Conservation (phyloP, 192 early-diverging fungal genomes). For the Spizellomyces punctatus region DNA sequence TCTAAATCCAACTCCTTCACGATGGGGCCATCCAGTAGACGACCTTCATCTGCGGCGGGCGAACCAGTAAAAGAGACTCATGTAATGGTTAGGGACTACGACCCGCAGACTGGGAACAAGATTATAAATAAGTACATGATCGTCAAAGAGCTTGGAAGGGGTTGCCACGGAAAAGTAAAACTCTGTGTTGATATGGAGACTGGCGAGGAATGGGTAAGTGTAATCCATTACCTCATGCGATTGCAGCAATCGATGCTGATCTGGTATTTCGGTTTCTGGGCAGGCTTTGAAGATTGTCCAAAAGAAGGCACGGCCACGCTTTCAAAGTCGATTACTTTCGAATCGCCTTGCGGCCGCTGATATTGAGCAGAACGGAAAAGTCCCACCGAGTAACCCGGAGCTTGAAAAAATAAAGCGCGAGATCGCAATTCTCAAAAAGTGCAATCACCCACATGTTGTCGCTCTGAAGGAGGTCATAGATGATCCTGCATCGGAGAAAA, state of each 20-base stretch:
- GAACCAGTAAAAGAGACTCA: conserved; percentile 78
- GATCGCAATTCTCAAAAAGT: conserved; percentile 96
- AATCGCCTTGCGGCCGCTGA: conserved; percentile 34
- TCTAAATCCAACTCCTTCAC: conserved; percentile 7
- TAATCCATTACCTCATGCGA: neutral
- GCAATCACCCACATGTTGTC: conserved; percentile 90
- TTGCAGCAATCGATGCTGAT: neutral
- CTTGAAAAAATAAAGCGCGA: conserved; percentile 89
- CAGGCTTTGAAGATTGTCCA: conserved; percentile 74
- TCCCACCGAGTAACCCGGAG: conserved; percentile 57
- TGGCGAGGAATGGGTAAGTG: conserved; percentile 73
- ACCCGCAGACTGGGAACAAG: conserved; percentile 86
- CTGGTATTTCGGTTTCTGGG: neutral
- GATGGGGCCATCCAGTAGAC: conserved; percentile 7
- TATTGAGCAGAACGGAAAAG: conserved; percentile 33
- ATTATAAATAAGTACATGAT: conserved; percentile 97
- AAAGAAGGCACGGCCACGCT: conserved; percentile 58
- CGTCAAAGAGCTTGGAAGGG: conserved; percentile 85
- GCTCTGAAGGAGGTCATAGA: conserved; percentile 92
- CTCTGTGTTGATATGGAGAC: conserved; percentile 81
- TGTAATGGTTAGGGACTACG: conserved; percentile 80
- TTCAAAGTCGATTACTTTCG: conserved; percentile 52
- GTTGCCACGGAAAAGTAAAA: conserved; percentile 96
- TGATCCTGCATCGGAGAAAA: conserved; percentile 85
- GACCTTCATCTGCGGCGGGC: conserved; percentile 9